phyloP scores from a whole-genome alignment of 352 stramenopile genomes.

The Phytophthora aleatoria region DNA sequence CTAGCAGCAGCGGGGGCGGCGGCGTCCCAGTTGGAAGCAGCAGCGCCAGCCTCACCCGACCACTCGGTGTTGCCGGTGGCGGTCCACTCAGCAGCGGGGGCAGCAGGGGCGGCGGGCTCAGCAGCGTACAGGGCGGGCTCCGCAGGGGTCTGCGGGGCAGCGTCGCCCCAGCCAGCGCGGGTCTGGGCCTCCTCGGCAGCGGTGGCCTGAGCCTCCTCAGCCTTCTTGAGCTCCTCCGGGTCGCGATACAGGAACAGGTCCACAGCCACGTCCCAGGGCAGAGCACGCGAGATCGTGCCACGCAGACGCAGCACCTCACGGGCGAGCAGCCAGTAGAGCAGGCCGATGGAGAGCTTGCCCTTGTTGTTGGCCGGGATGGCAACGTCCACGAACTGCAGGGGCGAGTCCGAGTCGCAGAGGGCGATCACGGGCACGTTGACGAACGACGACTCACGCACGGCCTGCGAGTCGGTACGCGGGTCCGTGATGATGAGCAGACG shows the following conservation, averaged over 20 bases:
- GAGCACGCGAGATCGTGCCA: slow-evolving; percentile 94
- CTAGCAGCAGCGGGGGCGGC: slow-evolving; percentile 49
- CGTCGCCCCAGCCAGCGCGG: slow-evolving; percentile 76
- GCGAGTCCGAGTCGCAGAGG: slow-evolving; percentile 99
- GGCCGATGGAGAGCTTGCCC: slow-evolving; percentile 99
- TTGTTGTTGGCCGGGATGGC: slow-evolving; percentile 99
- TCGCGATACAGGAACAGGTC: slow-evolving; percentile 99
- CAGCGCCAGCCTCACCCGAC: slow-evolving; percentile 69
- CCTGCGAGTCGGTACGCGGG: slow-evolving; percentile 97
- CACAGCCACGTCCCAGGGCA: slow-evolving; percentile 98
- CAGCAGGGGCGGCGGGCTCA: slow-evolving; percentile 53
- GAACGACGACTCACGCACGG: slow-evolving; percentile 98
- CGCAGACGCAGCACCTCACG: slow-evolving; percentile 98
- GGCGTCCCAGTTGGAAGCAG: slow-evolving; percentile 56
- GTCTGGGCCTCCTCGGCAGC: slow-evolving; percentile 78
- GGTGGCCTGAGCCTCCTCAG: slow-evolving; percentile 94
- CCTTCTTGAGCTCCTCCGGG: slow-evolving; percentile 99
- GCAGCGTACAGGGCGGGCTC: slow-evolving; percentile 62
- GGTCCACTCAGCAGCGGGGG: slow-evolving; percentile 71
- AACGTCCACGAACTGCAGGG: slow-evolving; percentile 99
- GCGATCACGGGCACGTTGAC: slow-evolving; percentile 99
- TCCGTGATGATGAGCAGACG: slow-evolving; percentile 99
- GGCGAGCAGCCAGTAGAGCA: slow-evolving; percentile 99
- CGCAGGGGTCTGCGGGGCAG: slow-evolving; percentile 45
- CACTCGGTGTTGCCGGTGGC: slow-evolving; percentile 71